Base-by-base conservation (phyloP, 768 basidiomycete genomes). In the Floccularia luteovirens region DNA sequence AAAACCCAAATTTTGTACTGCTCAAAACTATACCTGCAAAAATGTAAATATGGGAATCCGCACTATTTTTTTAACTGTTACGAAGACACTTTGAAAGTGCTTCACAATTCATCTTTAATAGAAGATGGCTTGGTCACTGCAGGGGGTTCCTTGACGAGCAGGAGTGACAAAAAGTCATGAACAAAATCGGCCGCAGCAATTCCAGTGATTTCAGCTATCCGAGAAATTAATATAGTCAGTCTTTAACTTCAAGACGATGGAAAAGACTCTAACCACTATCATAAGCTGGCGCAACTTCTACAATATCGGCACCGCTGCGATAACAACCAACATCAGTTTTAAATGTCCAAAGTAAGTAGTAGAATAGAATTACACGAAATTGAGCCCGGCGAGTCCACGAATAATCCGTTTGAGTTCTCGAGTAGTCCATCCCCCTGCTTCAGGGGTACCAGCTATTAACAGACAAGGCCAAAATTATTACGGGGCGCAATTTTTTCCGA, bases 371-470 rank as follows among this genome's bases (percentile, higher is more conserved):
- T 62, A 87, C 86, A 90, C 77, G 42, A 89, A 79, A 54, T 89
- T 87, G 24, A 91, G 62, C 3, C 86, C 86, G 1, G 75, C 75
- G 10, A 90, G 67, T 11, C 89, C 88, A 43, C 89, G 75, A 37
- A 90, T 67, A 49, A 89, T 84, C 24, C 83, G 74, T 51, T 89
- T 88, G 30, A 87, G 67, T 59, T 90, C 88, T 35, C 87, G 75
- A 14, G 76, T 80, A 2, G 88, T 87, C 86, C 84, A 89, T 10
- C 88, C 88, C 23, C 88, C 88, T 2, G 81, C 69, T 56, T 90
- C 88, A 11, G 88, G 88, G 1, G 88, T 90, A 11, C 88, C 86
- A 42, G 89, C 82, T 87, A 51, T 3, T 41, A 31, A 45, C 39
- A 14, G 30, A 34, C 44, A 10, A 33, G 25, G 19, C 1, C 25